Conservation (phyloP, 306 rosid species). For the Dryas alaskensis region DNA sequence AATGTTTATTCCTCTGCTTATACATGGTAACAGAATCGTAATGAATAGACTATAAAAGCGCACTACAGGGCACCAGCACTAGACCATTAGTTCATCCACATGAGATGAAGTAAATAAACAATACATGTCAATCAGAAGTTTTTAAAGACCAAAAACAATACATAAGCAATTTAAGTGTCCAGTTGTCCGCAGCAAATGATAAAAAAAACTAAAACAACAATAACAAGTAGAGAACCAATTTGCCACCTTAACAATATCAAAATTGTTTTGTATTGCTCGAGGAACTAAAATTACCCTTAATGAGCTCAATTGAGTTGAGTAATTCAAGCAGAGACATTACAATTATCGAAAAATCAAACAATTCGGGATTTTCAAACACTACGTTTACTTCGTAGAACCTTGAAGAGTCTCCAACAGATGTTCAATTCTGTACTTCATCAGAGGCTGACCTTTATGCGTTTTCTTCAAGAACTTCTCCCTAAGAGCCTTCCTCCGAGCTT, state of each 20-base stretch:
- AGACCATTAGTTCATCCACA: no score
- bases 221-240: not conserved
- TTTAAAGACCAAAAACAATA: no score
- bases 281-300: not conserved
- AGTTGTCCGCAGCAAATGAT: not conserved
- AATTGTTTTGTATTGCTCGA: constrained; percentile 5
- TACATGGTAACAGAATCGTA: not conserved
- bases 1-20: not conserved
- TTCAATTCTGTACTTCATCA: constrained; percentile 78
- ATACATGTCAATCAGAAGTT: no score
- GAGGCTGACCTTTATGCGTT: constrained; percentile 75
- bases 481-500: constrained; percentile 52
- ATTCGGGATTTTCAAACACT: not conserved
- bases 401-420: constrained; percentile 73
- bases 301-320: not conserved
- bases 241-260: not conserved
- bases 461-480: constrained; percentile 68
- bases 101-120: no score
- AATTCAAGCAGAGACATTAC: constrained; percentile 1
- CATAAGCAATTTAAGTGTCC: not conserved
- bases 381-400: constrained; percentile 33
- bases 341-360: constrained; percentile 14
- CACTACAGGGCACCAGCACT: not conserved
- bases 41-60: not conserved
- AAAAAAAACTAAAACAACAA: not conserved